Base-by-base conservation (phyloP, 495 filamentous ascomycete genomes). In the Aspergillus baeticus region DNA sequence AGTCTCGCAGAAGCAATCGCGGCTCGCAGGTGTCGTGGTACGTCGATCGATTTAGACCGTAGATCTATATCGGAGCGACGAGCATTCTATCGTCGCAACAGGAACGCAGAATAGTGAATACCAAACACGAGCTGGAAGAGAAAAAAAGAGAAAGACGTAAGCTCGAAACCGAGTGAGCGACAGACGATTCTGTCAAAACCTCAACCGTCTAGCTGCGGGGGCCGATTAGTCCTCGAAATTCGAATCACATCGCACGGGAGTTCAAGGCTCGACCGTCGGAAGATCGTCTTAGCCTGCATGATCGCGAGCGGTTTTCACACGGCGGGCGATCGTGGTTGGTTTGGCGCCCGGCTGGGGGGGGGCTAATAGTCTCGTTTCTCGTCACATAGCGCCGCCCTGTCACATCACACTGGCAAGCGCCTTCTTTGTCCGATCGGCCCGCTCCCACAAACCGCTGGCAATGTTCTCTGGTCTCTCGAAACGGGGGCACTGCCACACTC, bases 401-500 rank as follows among this genome's bases (percentile, higher is more conserved):
- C 61, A 60, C 52, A 60, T 72, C 69, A 69, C 68, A 66, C 48
- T 15, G 45, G 15, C 34, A 50, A 37, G 47, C 47, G 47, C 47
- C 44, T 47, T 36, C 49, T 52, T 52, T 42, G 36, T 52, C 15
- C 10, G 36, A 41, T 18, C 36, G 15, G 36, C 13, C 13, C 36
- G 36, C 36, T 47, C 13, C 43, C 10, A 10, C 18, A 15, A 15
- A 10, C 6, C 46, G 7, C 33, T 21, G 45, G 15, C 13, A 22
- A 31, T 1, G 7, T 14, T 15, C 22, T 18, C 18, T 41, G n/a
- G 38, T 41, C 38, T 42, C 17, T 46, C 21, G 31, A 45, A 46
- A 54, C 26, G 18, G 33, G n/a, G 10, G 29, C 52, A 47, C 52
- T 55, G 52, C 52, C 52, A 55, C 52, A 35, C 17, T 37, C 51